These are phyloP conservation scores for Aspergillus ustus DNA, from an alignment of 2,329 filamentous ascomycete species.

Conservation along the genomic window DNA sequence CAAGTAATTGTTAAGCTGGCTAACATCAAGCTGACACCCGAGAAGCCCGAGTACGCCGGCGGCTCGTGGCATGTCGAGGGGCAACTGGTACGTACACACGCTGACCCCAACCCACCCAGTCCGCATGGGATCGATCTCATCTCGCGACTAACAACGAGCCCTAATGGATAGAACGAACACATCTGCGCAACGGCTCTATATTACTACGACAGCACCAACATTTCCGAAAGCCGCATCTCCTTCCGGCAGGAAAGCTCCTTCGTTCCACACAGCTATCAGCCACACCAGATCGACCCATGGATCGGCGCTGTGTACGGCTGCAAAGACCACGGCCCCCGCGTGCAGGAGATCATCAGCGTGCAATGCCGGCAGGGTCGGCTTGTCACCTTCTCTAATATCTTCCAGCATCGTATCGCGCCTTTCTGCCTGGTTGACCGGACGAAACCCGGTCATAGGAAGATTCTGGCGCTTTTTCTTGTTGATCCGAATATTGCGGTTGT, in stretches of 20 bases:
- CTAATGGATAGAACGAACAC: conserved; percentile 59
- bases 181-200: conserved; percentile 68
- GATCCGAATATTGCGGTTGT: conserved; percentile 13
- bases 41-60: conserved; percentile 59
- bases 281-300: conserved; percentile 3
- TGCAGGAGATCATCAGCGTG: conserved; percentile 16
- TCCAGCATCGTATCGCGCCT: conserved; percentile 10
- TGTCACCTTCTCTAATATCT: conserved; percentile 10
- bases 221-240: conserved; percentile 57
- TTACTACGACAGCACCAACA: conserved; percentile 67
- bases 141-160: background rate
- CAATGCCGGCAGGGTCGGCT: background rate
- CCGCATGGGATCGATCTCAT: no score
- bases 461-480: conserved; percentile 13
- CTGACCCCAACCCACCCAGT: no score
- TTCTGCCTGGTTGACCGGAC: conserved; percentile 6
- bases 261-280: conserved; percentile 7
- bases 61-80: conserved; percentile 53
- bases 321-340: conserved; percentile 23
- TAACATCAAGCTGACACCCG: conserved; percentile 63
- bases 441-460: conserved; percentile 5
- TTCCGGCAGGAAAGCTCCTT: conserved; percentile 48
- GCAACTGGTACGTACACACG: background rate
- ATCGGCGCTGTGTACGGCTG: background rate
- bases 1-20: conserved; percentile 65